These are phyloP conservation scores for Rubus parviflorus DNA, from an alignment of 306 rosid genomes.

Conservation along the genomic window DNA sequence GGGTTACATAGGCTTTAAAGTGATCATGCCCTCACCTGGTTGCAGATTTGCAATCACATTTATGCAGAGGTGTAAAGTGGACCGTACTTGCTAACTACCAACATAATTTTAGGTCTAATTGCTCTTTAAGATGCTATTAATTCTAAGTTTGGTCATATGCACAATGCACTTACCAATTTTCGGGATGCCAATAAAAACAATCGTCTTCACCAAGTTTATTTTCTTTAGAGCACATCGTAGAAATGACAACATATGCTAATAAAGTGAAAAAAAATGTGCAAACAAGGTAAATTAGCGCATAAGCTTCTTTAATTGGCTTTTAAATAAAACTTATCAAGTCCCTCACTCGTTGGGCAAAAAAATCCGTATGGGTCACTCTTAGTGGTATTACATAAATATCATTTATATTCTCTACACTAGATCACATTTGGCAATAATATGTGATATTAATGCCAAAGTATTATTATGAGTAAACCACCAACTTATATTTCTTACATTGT, in stretches of 20 bases:
- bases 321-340: not conserved
- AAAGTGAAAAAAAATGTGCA: not conserved
- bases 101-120: not conserved
- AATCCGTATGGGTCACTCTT: not conserved
- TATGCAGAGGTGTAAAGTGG: not conserved
- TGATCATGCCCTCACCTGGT: not conserved
- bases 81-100: not conserved
- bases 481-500: not conserved
- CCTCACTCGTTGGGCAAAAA: not conserved
- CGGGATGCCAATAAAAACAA: not conserved
- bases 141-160: not conserved
- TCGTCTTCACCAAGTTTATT: not conserved
- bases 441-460: not conserved
- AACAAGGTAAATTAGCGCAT: not conserved
- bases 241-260: no score
- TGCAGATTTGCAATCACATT: conserved; percentile 2
- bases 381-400: not conserved
- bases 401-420: not conserved
- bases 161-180: not conserved
- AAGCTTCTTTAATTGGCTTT: not conserved
- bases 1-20: not conserved
- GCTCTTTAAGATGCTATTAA: not conserved
- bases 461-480: not conserved
- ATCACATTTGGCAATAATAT: not conserved
- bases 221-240: no score